Percentiles rank a stretch among this genome's conserved stretches.
Evolutionary conservation across 306 rosid species (phyloP).

Genomic region (Vicia villosa): DNA sequence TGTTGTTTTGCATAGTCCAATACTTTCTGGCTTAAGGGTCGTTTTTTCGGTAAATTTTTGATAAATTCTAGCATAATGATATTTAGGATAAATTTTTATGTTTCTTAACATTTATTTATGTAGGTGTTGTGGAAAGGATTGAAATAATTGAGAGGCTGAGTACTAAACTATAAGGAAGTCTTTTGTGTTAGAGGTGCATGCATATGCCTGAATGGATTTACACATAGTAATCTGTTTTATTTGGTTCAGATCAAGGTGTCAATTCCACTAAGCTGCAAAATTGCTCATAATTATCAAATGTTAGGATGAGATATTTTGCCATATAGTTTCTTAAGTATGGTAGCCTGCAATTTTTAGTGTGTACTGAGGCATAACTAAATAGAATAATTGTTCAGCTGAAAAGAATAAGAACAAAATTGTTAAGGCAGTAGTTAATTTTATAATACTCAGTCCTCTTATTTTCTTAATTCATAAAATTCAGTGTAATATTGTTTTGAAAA

Average conservation of each 20-base stretch:
- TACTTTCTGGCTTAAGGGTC: no score
- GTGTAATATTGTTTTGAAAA: no score
- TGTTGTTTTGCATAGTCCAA: no score
- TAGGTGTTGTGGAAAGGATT: slow-evolving; percentile 94
- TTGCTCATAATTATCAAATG: slow-evolving; percentile 2
- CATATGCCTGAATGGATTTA: slow-evolving; percentile 36
- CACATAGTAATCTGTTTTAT: slow-evolving; percentile 27
- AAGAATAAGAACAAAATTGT: slow-evolving; percentile 23
- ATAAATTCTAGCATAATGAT: not conserved
- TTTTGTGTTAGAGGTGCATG: slow-evolving; percentile 19
- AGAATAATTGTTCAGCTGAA: slow-evolving; percentile 18
- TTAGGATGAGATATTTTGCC: slow-evolving; percentile 32
- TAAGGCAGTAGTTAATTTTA: slow-evolving; percentile 6
- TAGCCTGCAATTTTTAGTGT: slow-evolving; percentile 27
- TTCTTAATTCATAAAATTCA: no score
- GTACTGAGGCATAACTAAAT: slow-evolving; percentile 19
- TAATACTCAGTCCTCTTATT: no score
- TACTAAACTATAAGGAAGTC: slow-evolving; percentile 22
- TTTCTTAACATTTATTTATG: slow-evolving; percentile 36
- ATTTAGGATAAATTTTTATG: slow-evolving; percentile 20
- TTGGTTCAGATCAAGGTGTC: slow-evolving; percentile 20
- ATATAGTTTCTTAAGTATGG: no score
- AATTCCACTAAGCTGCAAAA: slow-evolving; percentile 29
- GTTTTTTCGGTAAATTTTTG: no score
- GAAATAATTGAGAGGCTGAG: slow-evolving; percentile 40